Evolutionary conservation across 495 filamentous ascomycete genomes (phyloP), one percentile per base, ranked within the genome.

Genomic region (Podospora pseudocomata): DNA sequence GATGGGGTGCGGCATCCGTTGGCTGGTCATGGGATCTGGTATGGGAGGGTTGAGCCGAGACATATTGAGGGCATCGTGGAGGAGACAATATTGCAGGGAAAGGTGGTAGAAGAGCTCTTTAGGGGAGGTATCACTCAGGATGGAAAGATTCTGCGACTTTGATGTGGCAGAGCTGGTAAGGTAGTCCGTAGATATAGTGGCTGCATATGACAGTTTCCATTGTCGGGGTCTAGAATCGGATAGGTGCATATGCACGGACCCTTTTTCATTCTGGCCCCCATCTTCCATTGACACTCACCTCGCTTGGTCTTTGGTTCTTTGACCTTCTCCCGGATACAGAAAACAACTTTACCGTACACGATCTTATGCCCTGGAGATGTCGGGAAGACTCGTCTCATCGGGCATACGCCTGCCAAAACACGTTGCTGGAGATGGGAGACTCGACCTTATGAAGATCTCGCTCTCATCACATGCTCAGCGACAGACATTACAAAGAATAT

Each of bases 21-120:
- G 67, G 90, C 88, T 1, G 94, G 94, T 1, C 88, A 87, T 73
- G 94, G 94, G 0, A 89, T 97, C 39, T 97, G 94, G 94, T 98
- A 97, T 80, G 94, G 93, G 1, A 81, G 94, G 59, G 89, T 97
- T 26, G 90, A 92, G 74, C 92, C 94, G 0, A 88, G 83, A 67
- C 89, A 97, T 80, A 92, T 97, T 1, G 89, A 95, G 73, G 93
- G 93, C 0, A 87, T 98, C 60, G 86, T 98, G 13, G 77, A 87
- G 19, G 91, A 94, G 82, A 98, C 94, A 1, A 82, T 97, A 2
- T 53, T 88, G 34, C 81, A 85, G 9, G 92, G 94, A 4, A 88
- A 79, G 58, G 85, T 98, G 9, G 85, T 98, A 32, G 80, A 80
- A 9, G 92, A 96, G 72, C 80, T 94, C 72, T 94, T 94, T 67